phyloP scores from a whole-genome alignment of 208 protist species.

The Acanthamoeba sp. region DNA sequence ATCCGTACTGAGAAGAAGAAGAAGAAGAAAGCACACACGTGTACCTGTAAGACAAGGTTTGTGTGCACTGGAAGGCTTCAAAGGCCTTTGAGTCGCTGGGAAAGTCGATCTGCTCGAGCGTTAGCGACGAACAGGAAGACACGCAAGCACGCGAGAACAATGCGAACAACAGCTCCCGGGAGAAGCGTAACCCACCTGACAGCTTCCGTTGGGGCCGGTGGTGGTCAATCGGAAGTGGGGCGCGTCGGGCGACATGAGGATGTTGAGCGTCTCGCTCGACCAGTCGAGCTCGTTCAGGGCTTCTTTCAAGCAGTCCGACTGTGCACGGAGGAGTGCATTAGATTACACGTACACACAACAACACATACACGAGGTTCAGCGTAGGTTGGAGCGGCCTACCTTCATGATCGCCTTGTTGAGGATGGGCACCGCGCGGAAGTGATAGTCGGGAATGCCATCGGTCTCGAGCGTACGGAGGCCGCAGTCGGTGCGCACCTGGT shows the following conservation, averaged over 20 bases:
- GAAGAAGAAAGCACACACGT: background rate
- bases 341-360: background rate
- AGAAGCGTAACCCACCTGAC: background rate
- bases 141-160: background rate
- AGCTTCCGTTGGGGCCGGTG: conserved; percentile 52
- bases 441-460: conserved; percentile 32
- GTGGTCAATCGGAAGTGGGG: conserved; percentile 60
- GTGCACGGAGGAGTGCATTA: background rate
- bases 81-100: conserved; percentile 46
- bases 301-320: conserved; percentile 26
- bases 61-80: conserved; percentile 53
- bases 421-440: conserved; percentile 29
- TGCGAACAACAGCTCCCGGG: too few relatives aligned
- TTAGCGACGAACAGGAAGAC: background rate
- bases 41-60: conserved; percentile 21
- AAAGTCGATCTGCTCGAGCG: conserved; percentile 11
- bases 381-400: background rate
- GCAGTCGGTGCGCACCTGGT: conserved; percentile 34
- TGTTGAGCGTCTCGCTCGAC: conserved; percentile 54
- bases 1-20: too few relatives aligned
- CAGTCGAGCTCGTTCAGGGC: conserved; percentile 60
- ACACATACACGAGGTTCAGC: background rate
- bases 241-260: conserved; percentile 51
- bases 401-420: conserved; percentile 71
- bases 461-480: conserved; percentile 49